A percentile compares a stretch with the other conserved stretches of the same genome.
These are phyloP conservation scores for Quillaja saponaria DNA, from an alignment of 306 rosid species.

Conservation along the genomic window DNA sequence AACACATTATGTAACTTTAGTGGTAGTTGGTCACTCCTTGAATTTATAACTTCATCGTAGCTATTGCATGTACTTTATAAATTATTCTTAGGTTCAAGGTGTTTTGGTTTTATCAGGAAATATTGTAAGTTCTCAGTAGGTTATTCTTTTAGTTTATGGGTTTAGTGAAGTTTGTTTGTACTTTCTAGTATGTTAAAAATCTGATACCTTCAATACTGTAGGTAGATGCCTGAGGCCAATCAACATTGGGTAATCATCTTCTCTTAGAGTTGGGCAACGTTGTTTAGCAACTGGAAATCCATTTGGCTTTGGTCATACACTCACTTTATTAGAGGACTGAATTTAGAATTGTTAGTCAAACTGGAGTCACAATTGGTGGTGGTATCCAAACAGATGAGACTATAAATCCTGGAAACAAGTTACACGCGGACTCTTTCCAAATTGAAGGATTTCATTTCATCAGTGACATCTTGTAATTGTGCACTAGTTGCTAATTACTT, in stretches of 20 bases:
- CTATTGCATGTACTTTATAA: slow-evolving; percentile 12
- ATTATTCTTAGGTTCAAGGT: background rate
- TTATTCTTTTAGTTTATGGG: background rate
- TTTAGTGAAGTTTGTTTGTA: background rate
- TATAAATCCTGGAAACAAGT: slow-evolving; percentile 98
- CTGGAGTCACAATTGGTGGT: slow-evolving; percentile 94
- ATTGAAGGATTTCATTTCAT: slow-evolving; percentile 13
- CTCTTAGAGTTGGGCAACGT: slow-evolving; percentile 88
- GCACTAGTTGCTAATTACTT: slow-evolving; percentile 16
- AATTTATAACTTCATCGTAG: too few relatives aligned
- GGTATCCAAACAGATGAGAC: slow-evolving; percentile 98
- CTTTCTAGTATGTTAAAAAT: background rate
- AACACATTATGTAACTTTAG: background rate
- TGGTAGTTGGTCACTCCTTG: slow-evolving; percentile 19
- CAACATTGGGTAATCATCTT: slow-evolving; percentile 69
- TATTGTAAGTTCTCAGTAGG: slow-evolving; percentile 2
- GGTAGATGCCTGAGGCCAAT: slow-evolving; percentile 91
- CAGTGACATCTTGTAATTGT: slow-evolving; percentile 1
- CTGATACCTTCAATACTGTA: slow-evolving; percentile 37
- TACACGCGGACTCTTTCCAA: slow-evolving; percentile 15
- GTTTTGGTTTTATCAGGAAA: slow-evolving; percentile 10
- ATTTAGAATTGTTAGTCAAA: slow-evolving; percentile 86
- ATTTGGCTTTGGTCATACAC: slow-evolving; percentile 96
- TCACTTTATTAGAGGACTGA: slow-evolving; percentile 88
- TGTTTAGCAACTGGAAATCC: slow-evolving; percentile 99